Percentiles rank a stretch among this genome's conserved stretches.
Conservation (phyloP, 169 alveolate genomes). For the Cyclospora cayetanensis region DNA sequence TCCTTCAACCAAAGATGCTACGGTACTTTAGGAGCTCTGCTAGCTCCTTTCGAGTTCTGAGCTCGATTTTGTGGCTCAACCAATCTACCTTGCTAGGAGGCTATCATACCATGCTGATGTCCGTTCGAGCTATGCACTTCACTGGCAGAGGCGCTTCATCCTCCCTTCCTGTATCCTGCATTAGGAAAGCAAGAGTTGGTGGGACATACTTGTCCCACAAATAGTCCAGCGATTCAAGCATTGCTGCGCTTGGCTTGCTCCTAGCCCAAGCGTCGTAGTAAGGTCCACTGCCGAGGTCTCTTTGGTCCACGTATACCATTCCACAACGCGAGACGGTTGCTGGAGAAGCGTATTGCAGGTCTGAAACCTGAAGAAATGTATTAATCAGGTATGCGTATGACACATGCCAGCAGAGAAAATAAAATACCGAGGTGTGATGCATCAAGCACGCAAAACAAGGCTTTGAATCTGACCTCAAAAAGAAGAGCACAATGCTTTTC, state of each 20-base stretch:
- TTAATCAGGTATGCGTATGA: background rate
- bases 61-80: no score
- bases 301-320: conserved; percentile 95
- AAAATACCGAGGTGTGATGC: background rate
- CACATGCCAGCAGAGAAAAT: background rate
- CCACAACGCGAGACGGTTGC: conserved; percentile 99
- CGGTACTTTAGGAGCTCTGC: no score
- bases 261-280: conserved; percentile 93
- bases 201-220: conserved; percentile 87
- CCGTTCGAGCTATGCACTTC: conserved; percentile 67
- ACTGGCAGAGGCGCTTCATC: conserved; percentile 51
- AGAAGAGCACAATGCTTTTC: conserved; percentile 94
- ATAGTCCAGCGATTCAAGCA: conserved; percentile 83
- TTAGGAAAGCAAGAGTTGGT: conserved; percentile 82
- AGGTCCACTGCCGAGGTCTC: conserved; percentile 94
- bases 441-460: background rate
- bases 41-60: no score
- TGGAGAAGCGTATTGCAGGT: conserved; percentile 96
- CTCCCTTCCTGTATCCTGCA: conserved; percentile 86
- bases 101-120: conserved; percentile 69
- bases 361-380: conserved; percentile 81
- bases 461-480: conserved; percentile 87
- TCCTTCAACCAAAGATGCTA: no score
- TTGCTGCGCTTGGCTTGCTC: conserved; percentile 75
- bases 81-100: no score